Evolutionary conservation across 345 rosid genomes (phyloP), one percentile per base, ranked within the genome.

Genomic region (Camelina neglecta): DNA sequence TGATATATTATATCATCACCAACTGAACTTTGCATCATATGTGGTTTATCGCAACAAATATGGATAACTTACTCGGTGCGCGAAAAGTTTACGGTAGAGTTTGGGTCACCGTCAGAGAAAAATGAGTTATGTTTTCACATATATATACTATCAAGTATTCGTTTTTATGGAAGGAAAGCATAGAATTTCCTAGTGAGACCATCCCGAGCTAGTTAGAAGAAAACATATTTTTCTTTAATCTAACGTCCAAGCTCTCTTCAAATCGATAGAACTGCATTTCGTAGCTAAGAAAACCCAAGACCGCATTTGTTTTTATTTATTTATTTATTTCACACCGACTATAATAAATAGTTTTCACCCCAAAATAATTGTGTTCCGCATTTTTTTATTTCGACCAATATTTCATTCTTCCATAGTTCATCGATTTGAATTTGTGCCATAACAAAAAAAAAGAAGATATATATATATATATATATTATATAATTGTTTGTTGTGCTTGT

Each of bases 391-490:
- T 31, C 5, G 2, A 39, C 11, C 6, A 44, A 26, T 26, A 59
- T 66, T 48, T 66, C 73, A 74, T 74, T 74, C 59, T 47, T 65
- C 23, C 66, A 23, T 35, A 2, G 66, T 66, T 74, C 60, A 58
- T 74, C 15, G 50, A 36, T 23, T 13, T 55, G 42, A 31, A 47
- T 21, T 23, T 44, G 64, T 64, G 55, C 24, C 21, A 48, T 50
- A 50, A 49, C 20, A n/a, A n/a, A 47, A 7, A 47, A 6, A 0
- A 18, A 18, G 18, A 18, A 18, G 18, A 18, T 18, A 18, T 18
- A 18, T 18, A 18, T 18, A 18, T 18, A 18, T 18, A 18, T n/a
- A 44, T 2, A 55, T 20, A 15, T 21, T 21, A 18, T 39, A 21
- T 15, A 56, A 66, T 20, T 53, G 61, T 62, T 72, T 72, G 35